A percentile compares a stretch with the other conserved stretches of the same genome.
These are phyloP conservation scores for Yamadazyma diddensiae DNA, from an alignment of 1,139 yeast genomes.

Conservation along the genomic window DNA sequence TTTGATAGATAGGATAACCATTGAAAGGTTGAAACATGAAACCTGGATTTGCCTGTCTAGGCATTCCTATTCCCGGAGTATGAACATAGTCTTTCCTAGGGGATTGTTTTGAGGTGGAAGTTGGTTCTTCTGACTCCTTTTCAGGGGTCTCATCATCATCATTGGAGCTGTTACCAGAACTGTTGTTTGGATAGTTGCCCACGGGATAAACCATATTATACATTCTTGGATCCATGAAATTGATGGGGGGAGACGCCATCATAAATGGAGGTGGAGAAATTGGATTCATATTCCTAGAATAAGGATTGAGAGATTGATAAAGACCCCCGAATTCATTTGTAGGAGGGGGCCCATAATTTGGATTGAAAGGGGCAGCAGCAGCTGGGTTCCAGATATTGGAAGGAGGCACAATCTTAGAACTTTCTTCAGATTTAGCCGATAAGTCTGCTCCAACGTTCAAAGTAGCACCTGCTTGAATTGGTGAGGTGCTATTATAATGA, in stretches of 20 bases:
- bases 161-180: conserved; percentile 5
- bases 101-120: conserved; percentile 6
- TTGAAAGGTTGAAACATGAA: conserved; percentile 51
- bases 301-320: conserved; percentile 2
- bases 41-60: conserved; percentile 28
- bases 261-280: conserved; percentile 41
- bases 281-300: conserved; percentile 15
- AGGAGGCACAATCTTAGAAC: conserved; percentile 5
- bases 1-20: conserved; percentile 46
- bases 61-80: conserved; percentile 42
- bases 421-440: conserved; percentile 23
- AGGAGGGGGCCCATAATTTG: conserved; percentile 16
- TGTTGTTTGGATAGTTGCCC: conserved; percentile 16
- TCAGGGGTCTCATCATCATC: conserved; percentile 7
- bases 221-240: conserved; percentile 38
- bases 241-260: conserved; percentile 28
- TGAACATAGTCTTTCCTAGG: conserved; percentile 13
- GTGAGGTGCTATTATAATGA: conserved; percentile 51
- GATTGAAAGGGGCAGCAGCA: conserved; percentile 56
- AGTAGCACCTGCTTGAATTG: conserved; percentile 45
- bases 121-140: conserved; percentile 2
- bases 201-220: conserved; percentile 21
- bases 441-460: conserved; percentile 13
- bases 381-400: conserved; percentile 71
- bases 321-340: neutral